phyloP scores from a whole-genome alignment of 202 grass and related monocot species.

The Zizania palustris region DNA sequence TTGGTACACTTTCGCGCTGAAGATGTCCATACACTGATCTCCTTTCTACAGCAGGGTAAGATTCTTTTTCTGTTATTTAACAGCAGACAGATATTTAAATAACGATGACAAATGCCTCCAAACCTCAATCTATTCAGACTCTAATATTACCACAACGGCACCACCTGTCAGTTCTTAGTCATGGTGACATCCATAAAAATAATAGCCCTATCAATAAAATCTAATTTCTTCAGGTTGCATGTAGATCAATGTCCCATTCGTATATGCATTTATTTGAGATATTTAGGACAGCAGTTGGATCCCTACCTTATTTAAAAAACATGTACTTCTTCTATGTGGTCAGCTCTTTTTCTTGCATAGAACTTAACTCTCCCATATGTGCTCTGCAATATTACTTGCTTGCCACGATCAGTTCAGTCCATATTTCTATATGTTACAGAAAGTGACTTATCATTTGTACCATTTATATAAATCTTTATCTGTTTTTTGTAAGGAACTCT shows the following conservation, averaged over 20 bases:
- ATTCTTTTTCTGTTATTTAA: slow-evolving; percentile 20
- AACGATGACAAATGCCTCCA: slow-evolving; percentile 1
- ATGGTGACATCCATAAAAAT: not conserved
- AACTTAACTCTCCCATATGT: not conserved
- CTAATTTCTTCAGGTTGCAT: slow-evolving; percentile 27
- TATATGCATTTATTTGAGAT: not conserved
- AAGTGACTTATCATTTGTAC: not conserved
- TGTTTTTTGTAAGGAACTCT: not conserved
- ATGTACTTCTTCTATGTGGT: not conserved
- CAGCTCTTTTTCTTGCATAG: not conserved
- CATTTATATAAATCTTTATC: not conserved
- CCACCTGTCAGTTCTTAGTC: slow-evolving; percentile 16
- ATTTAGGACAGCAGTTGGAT: not conserved
- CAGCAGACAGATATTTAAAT: slow-evolving; percentile 20
- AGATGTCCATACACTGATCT: slow-evolving; percentile 26
- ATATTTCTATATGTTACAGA: slow-evolving; percentile 16
- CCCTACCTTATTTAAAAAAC: slow-evolving; percentile 5
- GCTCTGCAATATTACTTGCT: slow-evolving; percentile 30
- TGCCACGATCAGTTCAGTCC: not conserved
- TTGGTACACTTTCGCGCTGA: not conserved
- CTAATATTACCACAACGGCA: not conserved
- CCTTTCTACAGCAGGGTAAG: not conserved
- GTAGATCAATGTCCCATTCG: slow-evolving; percentile 18
- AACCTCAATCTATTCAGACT: slow-evolving; percentile 6
- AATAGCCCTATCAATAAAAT: not conserved